Evolutionary conservation across 495 filamentous ascomycete species (phyloP).

Genomic region (Annulohypoxylon nitens): DNA sequence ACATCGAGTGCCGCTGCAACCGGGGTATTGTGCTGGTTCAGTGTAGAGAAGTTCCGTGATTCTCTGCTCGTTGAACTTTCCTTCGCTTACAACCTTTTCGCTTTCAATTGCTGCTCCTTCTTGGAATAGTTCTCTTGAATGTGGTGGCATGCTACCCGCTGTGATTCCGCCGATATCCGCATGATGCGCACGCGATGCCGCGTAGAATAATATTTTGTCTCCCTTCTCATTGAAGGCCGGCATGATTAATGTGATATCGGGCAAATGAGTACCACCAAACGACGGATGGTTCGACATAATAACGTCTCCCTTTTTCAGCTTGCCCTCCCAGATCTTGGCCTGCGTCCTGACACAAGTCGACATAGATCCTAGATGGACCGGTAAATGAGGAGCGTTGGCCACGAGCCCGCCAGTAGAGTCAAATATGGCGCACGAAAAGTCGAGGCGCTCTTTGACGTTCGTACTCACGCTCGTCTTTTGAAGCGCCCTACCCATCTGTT

Average conservation of each 20-base stretch:
- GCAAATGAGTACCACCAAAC: conserved; percentile 83
- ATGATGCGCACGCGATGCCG: conserved; percentile 94
- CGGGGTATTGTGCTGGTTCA: conserved; percentile 86
- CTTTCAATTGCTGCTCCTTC: conserved; percentile 95
- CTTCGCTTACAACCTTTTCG: conserved; percentile 93
- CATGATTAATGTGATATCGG: conserved; percentile 94
- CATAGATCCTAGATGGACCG: conserved; percentile 92
- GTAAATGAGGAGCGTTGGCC: conserved; percentile 94
- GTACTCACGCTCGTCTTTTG: conserved; percentile 98
- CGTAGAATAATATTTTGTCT: conserved; percentile 94
- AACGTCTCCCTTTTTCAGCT: conserved; percentile 90
- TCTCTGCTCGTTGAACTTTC: conserved; percentile 87
- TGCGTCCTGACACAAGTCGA: conserved; percentile 94
- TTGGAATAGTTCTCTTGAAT: conserved; percentile 92
- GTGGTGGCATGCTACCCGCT: conserved; percentile 96
- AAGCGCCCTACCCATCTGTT: conserved; percentile 95
- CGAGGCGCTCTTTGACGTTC: conserved; percentile 96
- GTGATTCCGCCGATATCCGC: conserved; percentile 97
- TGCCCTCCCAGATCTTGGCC: conserved; percentile 92
- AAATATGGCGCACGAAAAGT: conserved; percentile 97
- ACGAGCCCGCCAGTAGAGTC: conserved; percentile 91
- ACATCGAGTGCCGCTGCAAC: conserved; percentile 90
- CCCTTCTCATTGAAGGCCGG: conserved; percentile 84
- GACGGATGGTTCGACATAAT: conserved; percentile 96
- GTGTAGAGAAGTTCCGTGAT: conserved; percentile 85